Evolutionary conservation across 805 yeast species (phyloP).

Genomic region (Saturnispora saitoi): DNA sequence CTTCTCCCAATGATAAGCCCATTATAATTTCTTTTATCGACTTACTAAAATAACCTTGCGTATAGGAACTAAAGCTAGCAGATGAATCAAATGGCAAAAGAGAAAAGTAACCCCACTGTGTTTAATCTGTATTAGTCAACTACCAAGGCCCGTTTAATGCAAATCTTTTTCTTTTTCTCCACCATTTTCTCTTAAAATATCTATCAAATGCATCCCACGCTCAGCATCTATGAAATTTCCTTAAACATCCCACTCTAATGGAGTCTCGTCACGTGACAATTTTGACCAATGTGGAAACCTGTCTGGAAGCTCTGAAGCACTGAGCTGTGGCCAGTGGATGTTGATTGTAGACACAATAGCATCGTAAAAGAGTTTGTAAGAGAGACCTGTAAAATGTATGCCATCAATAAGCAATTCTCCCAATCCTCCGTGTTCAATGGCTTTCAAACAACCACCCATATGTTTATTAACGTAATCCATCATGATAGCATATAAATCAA

Average conservation of each 20-base stretch:
- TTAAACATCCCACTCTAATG: background rate
- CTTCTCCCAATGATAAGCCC: conserved; percentile 40
- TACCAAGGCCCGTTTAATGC: background rate
- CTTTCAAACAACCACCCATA: conserved; percentile 3
- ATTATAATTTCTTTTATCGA: background rate
- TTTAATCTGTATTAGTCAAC: background rate
- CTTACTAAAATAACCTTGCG: background rate
- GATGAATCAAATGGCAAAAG: background rate
- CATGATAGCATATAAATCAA: conserved; percentile 27
- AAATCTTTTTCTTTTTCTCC: background rate
- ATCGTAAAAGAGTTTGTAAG: conserved; percentile 32
- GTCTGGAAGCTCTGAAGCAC: conserved; percentile 14
- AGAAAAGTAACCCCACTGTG: background rate
- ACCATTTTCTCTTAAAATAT: background rate
- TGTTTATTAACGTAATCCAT: conserved; percentile 1
- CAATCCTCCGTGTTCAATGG: conserved; percentile 3
- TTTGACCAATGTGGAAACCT: conserved; percentile 20
- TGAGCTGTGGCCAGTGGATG: conserved; percentile 26
- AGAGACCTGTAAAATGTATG: conserved; percentile 34
- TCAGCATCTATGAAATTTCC: no score
- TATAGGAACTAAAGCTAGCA: no score
- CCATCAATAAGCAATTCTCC: conserved; percentile 33
- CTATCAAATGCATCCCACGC: background rate
- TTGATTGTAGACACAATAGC: conserved; percentile 26
- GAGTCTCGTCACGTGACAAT: conserved; percentile 5